Percentiles rank a stretch among this genome's conserved stretches.
Conservation (phyloP, 176 grass and related monocot species). For the maize (Zea mays) region DNA sequence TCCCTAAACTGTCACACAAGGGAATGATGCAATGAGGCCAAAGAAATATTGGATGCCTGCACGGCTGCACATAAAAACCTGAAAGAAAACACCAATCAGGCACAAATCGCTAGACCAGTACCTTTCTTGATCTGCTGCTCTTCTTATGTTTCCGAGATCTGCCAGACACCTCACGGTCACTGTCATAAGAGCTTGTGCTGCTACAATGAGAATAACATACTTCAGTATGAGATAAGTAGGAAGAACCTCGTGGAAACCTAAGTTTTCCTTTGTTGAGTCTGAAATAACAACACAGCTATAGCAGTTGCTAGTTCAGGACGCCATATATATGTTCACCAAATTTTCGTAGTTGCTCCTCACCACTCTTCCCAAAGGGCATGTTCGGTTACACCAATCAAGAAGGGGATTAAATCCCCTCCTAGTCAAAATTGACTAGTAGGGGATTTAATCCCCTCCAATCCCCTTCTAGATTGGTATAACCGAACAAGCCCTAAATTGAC, state of each 20-base stretch:
- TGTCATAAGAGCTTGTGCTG: slow-evolving; percentile 55
- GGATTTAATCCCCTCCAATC: too few relatives aligned
- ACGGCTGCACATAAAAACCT: background rate
- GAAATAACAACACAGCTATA: slow-evolving; percentile 17
- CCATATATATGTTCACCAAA: background rate
- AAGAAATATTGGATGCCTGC: background rate
- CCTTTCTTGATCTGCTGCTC: slow-evolving; percentile 69
- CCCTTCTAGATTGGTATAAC: too few relatives aligned
- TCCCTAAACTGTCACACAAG: slow-evolving; percentile 50
- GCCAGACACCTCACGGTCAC: slow-evolving; percentile 48
- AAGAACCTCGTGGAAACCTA: background rate
- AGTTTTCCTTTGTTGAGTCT: background rate
- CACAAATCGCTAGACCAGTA: slow-evolving; percentile 1
- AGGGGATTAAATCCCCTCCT: too few relatives aligned
- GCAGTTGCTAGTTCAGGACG: slow-evolving; percentile 20
- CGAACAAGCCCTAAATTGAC: background rate
- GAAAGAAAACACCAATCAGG: slow-evolving; percentile 17
- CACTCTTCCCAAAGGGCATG: too few relatives aligned
- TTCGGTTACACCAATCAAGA: too few relatives aligned
- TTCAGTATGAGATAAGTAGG: background rate
- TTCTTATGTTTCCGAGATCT: slow-evolving; percentile 64
- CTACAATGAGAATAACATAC: slow-evolving; percentile 28
- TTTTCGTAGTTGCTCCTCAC: background rate
- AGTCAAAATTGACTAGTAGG: too few relatives aligned
- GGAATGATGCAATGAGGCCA: slow-evolving; percentile 12